phyloP scores from a whole-genome alignment of 2,329 filamentous ascomycete genomes.

The Ambrosiella cleistominuta region DNA sequence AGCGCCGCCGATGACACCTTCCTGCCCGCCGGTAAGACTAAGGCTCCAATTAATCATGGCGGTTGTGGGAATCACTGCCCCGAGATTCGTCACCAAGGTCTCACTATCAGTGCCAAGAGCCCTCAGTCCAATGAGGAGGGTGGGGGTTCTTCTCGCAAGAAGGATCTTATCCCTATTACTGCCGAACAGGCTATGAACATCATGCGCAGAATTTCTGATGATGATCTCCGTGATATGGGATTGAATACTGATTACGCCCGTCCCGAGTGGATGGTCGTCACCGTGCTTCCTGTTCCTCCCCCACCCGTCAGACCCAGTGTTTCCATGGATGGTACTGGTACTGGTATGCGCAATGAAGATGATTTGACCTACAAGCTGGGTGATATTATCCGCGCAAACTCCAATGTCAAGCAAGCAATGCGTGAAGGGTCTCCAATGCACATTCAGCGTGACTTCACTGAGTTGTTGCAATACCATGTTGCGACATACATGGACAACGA shows the following conservation, averaged over 20 bases:
- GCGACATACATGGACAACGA: conserved; percentile 99
- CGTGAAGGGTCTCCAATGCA: conserved; percentile 83
- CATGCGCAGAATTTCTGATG: conserved; percentile 66
- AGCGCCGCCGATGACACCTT: conserved; percentile 54
- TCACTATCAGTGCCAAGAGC: conserved; percentile 52
- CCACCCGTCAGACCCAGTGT: conserved; percentile 94
- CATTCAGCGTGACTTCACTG: conserved; percentile 79
- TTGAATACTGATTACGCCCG: conserved; percentile 88
- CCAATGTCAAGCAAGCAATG: conserved; percentile 80
- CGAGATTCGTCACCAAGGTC: conserved; percentile 67
- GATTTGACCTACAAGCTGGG: conserved; percentile 98
- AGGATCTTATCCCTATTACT: conserved; percentile 67
- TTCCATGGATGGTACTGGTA: conserved; percentile 84
- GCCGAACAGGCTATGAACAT: conserved; percentile 73
- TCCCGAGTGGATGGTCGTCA: conserved; percentile 96
- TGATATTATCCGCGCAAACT: conserved; percentile 95
- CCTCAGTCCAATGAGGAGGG: conserved; percentile 43
- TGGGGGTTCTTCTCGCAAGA: conserved; percentile 30
- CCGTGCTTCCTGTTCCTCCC: conserved; percentile 84
- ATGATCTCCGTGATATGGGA: conserved; percentile 72
- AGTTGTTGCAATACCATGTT: conserved; percentile 88
- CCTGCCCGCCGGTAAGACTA: conserved; percentile 38
- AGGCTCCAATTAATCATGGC: conserved; percentile 47
- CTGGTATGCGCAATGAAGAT: conserved; percentile 87
- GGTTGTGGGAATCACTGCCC: conserved; percentile 89